phyloP scores from a whole-genome alignment of 2,329 filamentous ascomycete species.

The Sporothrix dimorphospora region DNA sequence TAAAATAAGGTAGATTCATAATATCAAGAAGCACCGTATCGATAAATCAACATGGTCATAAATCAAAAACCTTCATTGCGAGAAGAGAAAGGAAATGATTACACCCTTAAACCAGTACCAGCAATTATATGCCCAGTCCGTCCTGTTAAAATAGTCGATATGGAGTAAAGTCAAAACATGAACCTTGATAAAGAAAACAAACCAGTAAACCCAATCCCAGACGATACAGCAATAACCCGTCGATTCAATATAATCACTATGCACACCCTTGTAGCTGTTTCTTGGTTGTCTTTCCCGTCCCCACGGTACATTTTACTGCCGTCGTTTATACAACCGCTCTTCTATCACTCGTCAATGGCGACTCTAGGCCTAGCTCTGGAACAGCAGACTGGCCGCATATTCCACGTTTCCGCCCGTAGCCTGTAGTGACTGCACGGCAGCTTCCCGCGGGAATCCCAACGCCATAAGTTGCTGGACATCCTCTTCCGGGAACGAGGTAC shows the following conservation, averaged over 20 bases:
- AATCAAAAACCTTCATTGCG: no score
- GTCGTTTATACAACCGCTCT: not conserved
- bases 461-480: slow-evolving; percentile 75
- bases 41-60: not conserved
- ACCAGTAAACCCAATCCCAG: not conserved
- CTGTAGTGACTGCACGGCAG: slow-evolving; percentile 79
- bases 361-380: slow-evolving; percentile 45
- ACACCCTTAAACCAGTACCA: no score
- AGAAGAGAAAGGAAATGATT: no score
- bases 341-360: no score
- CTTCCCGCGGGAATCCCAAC: slow-evolving; percentile 74
- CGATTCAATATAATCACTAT: not conserved
- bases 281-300: not conserved
- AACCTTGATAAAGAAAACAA: not conserved
- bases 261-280: not conserved
- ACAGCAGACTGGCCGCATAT: slow-evolving; percentile 81
- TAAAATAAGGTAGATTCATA: not conserved
- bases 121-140: no score
- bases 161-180: not conserved
- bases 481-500: slow-evolving; percentile 56
- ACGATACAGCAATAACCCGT: not conserved
- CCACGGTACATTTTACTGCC: not conserved
- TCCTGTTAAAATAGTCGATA: not conserved
- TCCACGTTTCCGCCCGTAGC: slow-evolving; percentile 86
- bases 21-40: not conserved